Conservation (phyloP, 306 rosid species). For the Datisca glomerata region DNA sequence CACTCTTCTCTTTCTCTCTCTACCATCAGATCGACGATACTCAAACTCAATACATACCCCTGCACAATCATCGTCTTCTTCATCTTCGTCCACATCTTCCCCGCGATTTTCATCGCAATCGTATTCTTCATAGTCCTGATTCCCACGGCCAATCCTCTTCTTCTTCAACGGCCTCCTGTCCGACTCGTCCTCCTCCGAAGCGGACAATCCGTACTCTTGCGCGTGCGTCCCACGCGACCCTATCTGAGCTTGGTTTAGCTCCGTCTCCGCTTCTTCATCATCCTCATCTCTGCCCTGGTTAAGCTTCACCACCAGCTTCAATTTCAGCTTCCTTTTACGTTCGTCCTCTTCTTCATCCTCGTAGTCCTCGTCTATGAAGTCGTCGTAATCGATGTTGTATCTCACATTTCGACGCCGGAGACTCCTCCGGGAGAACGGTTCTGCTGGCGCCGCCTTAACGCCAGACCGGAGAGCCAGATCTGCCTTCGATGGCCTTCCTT, state of each 20-base stretch:
- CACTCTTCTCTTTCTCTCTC: background rate
- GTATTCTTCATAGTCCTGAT: constrained; percentile 14
- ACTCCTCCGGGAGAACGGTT: constrained; percentile 62
- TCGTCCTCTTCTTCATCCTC: constrained; percentile 68
- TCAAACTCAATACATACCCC: constrained; percentile 60
- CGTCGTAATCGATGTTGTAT: constrained; percentile 83
- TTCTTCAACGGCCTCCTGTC: constrained; percentile 40
- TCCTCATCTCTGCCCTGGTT: constrained; percentile 37
- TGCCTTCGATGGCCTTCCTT: constrained; percentile 91
- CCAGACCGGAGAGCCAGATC: constrained; percentile 80
- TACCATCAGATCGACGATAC: constrained; percentile 12
- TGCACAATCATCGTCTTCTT: constrained; percentile 26
- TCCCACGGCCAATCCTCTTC: constrained; percentile 28
- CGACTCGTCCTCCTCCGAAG: constrained; percentile 21
- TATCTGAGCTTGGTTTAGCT: constrained; percentile 11
- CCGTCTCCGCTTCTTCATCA: constrained; percentile 5
- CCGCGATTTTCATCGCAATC: constrained; percentile 14
- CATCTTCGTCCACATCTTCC: constrained; percentile 27
- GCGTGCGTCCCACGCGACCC: constrained; percentile 34
- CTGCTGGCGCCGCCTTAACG: constrained; percentile 27
- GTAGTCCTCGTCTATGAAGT: constrained; percentile 59
- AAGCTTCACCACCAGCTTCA: constrained; percentile 77
- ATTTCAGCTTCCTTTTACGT: constrained; percentile 70
- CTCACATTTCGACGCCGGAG: constrained; percentile 79
- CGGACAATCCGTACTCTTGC: constrained; percentile 12